phyloP scores from a whole-genome alignment of 257 asterid genomes.

The Solanum sejunctum region DNA sequence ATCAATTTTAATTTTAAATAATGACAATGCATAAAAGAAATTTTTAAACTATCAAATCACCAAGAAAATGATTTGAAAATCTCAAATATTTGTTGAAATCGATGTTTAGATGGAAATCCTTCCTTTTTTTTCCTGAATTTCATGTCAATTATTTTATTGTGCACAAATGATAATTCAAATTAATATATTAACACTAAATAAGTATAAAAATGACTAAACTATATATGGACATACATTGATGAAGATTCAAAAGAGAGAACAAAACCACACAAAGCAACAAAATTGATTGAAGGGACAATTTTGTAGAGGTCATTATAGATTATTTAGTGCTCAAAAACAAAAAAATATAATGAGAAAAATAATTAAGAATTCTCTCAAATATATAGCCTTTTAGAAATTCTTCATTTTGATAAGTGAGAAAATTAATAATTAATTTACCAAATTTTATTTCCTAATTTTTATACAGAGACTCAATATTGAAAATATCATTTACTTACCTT shows the following conservation, averaged over 20 bases:
- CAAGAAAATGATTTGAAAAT: neutral
- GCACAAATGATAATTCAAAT: too few relatives aligned
- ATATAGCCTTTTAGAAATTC: neutral
- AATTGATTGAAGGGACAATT: neutral
- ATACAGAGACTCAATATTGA: neutral
- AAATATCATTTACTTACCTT: neutral
- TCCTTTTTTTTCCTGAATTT: too few relatives aligned
- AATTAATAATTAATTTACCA: neutral
- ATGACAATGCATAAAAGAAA: fast-evolving
- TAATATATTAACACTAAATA: too few relatives aligned
- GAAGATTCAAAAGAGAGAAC: neutral
- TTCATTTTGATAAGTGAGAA: neutral
- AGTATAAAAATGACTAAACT: neutral
- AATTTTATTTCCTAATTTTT: neutral
- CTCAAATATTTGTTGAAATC: neutral
- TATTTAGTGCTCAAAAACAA: neutral
- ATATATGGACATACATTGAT: neutral
- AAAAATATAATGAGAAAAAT: neutral
- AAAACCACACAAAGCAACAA: neutral
- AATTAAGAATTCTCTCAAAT: neutral
- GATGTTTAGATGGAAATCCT: too few relatives aligned
- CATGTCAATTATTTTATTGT: too few relatives aligned
- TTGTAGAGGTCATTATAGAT: neutral
- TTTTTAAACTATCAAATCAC: neutral
- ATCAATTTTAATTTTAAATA: neutral